Percentiles rank a stretch among this genome's conserved stretches.
These are phyloP conservation scores for Curvularia hawaiiensis DNA, from an alignment of 2,329 filamentous ascomycete genomes.

Conservation along the genomic window DNA sequence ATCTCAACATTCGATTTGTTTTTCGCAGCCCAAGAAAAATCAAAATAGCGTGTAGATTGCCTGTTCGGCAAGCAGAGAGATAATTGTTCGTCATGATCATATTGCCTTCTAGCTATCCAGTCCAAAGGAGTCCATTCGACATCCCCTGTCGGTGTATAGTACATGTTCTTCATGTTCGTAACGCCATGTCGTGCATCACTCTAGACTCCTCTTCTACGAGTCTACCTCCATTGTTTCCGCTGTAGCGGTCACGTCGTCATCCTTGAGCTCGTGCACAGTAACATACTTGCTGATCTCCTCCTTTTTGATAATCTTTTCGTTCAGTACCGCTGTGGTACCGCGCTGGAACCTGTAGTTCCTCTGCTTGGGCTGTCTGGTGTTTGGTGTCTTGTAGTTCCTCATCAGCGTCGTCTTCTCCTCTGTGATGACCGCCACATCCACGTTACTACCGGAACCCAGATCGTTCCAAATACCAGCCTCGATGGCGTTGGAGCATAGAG, in stretches of 20 bases:
- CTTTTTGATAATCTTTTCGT: conserved; percentile 94
- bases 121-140: conserved; percentile 2
- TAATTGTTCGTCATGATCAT: conserved; percentile 20
- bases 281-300: conserved; percentile 94
- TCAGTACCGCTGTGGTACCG: conserved; percentile 94
- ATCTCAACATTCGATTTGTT: not conserved
- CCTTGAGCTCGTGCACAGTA: conserved; percentile 82
- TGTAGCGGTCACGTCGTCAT: conserved; percentile 65
- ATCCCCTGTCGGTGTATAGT: conserved; percentile 20
- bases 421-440: conserved; percentile 95
- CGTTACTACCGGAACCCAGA: conserved; percentile 93
- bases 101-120: conserved; percentile 22
- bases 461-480: conserved; percentile 99
- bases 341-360: conserved; percentile 88
- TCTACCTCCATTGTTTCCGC: conserved; percentile 72
- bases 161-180: conserved; percentile 28
- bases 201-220: conserved; percentile 32
- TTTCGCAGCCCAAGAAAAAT: not conserved
- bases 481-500: conserved; percentile 84
- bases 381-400: conserved; percentile 92
- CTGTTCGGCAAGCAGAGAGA: not conserved
- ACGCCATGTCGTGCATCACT: conserved; percentile 19
- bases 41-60: not conserved
- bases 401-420: conserved; percentile 92
- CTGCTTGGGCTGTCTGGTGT: conserved; percentile 88